Base-by-base conservation (phyloP, 345 rosid genomes). In the Reutealis trisperma region DNA sequence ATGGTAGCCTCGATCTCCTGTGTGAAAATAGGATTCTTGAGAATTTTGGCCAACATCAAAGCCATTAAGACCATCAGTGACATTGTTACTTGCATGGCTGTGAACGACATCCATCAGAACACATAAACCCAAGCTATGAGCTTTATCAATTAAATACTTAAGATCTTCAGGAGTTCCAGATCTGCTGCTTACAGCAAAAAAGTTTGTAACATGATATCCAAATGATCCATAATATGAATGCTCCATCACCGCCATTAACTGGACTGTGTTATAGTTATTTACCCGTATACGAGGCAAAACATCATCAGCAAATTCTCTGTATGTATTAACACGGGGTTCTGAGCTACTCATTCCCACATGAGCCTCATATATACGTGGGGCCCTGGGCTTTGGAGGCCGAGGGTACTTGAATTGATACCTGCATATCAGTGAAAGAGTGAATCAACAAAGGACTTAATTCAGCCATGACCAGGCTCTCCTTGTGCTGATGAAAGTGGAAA, bases 291-390 rank as follows among this genome's bases (percentile, higher is more conserved):
- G 94, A 60, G 97, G 97, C 83, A 92, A 79, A 81, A 92, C 89
- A 76, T 86, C 69, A 79, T 92, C 94, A 11, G 97, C 94, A 80
- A 92, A 92, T 78, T 90, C 94, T 80, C 91, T 86, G 79, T 90
- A 92, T 70, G 97, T 83, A 79, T 84, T 92, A 75, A 92, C 68
- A 12, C 85, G 78, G 52, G 89, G 89, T 88, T 92, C 94, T n/a
- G 90, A 70, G 79, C 94, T 76, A 70, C 94, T 92, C 97, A 92
- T 90, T 82, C 97, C 97, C 77, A 90, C 97, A 84, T 92, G 97
- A 34, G 92, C 94, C 79, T 92, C 97, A 69, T 92, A 92, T 81
- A 92, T 85, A 44, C 94, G 87, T 41, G 90, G 91, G 45, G 91
- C 91, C 54, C 74, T 77, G 63, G 92, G 92, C 78, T 86, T 92